phyloP scores from a whole-genome alignment of 768 basidiomycete genomes.

The Trametes gibbosa region DNA sequence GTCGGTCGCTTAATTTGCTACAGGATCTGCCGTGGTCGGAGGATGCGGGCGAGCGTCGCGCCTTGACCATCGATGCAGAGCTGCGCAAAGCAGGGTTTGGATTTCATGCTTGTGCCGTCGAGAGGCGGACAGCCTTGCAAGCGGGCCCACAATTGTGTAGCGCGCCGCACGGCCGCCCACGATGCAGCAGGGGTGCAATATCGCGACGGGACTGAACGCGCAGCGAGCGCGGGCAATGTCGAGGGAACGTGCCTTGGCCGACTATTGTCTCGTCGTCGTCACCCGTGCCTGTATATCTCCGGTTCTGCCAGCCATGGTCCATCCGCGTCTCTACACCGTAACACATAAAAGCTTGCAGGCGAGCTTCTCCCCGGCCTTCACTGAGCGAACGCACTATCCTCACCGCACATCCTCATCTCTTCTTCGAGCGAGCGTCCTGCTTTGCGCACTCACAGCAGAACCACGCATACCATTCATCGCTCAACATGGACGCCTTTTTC shows the following conservation, averaged over 20 bases:
- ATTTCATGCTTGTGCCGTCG: constrained; percentile 2
- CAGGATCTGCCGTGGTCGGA: not conserved
- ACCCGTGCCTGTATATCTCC: constrained; percentile 7
- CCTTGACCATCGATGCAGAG: not conserved
- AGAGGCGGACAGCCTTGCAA: not conserved
- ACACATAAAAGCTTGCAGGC: constrained; percentile 13
- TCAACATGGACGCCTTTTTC: constrained; percentile 25
- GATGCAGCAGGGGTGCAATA: constrained; percentile 6
- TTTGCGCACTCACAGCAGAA: not conserved
- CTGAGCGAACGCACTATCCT: constrained; percentile 9
- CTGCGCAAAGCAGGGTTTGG: not conserved
- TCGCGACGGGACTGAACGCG: constrained; percentile 7
- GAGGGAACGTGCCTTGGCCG: constrained; percentile 7
- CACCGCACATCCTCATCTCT: not conserved
- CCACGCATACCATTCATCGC: not conserved
- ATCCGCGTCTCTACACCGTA: not conserved
- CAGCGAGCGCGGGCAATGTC: constrained; percentile 5
- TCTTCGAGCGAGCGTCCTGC: constrained; percentile 4
- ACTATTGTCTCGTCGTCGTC: constrained; percentile 12
- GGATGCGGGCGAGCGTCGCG: not conserved
- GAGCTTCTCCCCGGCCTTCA: not conserved
- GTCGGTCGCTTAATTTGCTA: not conserved
- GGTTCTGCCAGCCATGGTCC: constrained; percentile 2
- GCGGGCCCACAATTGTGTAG: not conserved
- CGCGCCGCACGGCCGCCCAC: not conserved